Conservation (phyloP, 306 rosid genomes). For the Dalbergia oliveri region DNA sequence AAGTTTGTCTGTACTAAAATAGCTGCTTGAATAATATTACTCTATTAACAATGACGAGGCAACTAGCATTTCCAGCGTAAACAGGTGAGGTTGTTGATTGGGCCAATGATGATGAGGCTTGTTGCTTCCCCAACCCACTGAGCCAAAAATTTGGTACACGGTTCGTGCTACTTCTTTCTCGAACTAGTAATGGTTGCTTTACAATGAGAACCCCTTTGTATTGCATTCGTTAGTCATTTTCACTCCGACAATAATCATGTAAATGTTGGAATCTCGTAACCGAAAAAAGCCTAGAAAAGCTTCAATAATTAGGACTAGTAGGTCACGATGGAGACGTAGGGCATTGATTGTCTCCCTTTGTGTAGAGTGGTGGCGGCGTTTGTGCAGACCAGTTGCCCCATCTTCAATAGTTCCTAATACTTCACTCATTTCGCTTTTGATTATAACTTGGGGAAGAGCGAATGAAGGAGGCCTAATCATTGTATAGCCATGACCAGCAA, state of each 20-base stretch:
- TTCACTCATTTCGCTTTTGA: slow-evolving; percentile 41
- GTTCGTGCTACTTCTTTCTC: slow-evolving; percentile 33
- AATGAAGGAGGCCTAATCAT: slow-evolving; percentile 2
- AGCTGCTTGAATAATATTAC: slow-evolving; percentile 8
- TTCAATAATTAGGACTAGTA: slow-evolving; percentile 51
- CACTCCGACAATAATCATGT: slow-evolving; percentile 42
- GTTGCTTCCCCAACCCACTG: slow-evolving; percentile 17
- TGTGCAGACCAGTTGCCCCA: slow-evolving; percentile 27
- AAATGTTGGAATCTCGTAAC: slow-evolving; percentile 42
- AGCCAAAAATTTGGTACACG: slow-evolving; percentile 24
- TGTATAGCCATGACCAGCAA: slow-evolving; percentile 41
- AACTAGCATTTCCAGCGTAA: slow-evolving; percentile 7
- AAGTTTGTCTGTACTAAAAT: slow-evolving; percentile 25
- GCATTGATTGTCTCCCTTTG: slow-evolving; percentile 37
- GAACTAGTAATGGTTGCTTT: slow-evolving; percentile 6
- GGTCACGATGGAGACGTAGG: slow-evolving; percentile 47
- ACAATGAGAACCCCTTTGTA: slow-evolving; percentile 1
- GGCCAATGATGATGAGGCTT: slow-evolving; percentile 36
- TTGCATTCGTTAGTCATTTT: slow-evolving; percentile 38
- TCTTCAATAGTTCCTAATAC: background rate
- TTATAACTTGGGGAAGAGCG: background rate
- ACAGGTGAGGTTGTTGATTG: slow-evolving; percentile 20
- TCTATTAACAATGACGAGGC: slow-evolving; percentile 31
- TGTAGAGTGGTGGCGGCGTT: slow-evolving; percentile 42
- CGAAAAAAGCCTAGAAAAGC: slow-evolving; percentile 33